Base-by-base conservation (phyloP, 352 stramenopile species). In the Phytophthora pseudosyringae region DNA sequence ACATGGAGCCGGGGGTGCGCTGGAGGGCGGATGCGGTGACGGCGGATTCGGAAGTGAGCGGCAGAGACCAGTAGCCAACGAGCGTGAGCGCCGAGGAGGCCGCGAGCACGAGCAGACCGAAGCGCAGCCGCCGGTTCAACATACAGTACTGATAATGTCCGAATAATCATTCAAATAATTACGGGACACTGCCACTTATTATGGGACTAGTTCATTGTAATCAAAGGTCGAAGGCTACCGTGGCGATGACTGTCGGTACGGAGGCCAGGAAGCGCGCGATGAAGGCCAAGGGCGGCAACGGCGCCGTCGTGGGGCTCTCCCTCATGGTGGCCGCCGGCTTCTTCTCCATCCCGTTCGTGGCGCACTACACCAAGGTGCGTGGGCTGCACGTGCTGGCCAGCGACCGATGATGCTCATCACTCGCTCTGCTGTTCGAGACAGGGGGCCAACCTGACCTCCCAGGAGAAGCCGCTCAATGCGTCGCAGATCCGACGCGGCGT, bases 401-500 rank as follows among this genome's bases (percentile, higher is more conserved):
- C 18, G 16, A 54, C 32, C 3, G 41, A 32, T 57, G 48, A 11
- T 18, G 21, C 45, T 69, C 32, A 47, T 21, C 33, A 25, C 8
- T 40, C 11, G 15, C 15, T 28, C 31, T 43, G 31, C 21, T 66
- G 47, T 36, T 65, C n/a, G 50, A 38, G n/a, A 29, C 38, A 92
- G 81, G 52, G 33, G 28, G 71, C 84, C 44, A 92, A 92, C 69
- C 60, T 89, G 18, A 88, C 80, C 18, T 72, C 73, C 38, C 77
- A 80, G 40, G 67, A 86, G 54, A 76, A 88, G 44, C 67, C 83
- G 57, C 71, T 92, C 29, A 90, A 90, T 49, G 67, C 78, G 28
- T 81, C 79, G 25, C 80, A 92, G 74, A 88, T 93, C 63, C 88
- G 88, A 49, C 86, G 88, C 51, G 88, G 88, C 2, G 76, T 75